A percentile compares a stretch with the other conserved stretches of the same genome.
Conservation (phyloP, 2,329 filamentous ascomycete species). For the Davidsoniella australis region DNA sequence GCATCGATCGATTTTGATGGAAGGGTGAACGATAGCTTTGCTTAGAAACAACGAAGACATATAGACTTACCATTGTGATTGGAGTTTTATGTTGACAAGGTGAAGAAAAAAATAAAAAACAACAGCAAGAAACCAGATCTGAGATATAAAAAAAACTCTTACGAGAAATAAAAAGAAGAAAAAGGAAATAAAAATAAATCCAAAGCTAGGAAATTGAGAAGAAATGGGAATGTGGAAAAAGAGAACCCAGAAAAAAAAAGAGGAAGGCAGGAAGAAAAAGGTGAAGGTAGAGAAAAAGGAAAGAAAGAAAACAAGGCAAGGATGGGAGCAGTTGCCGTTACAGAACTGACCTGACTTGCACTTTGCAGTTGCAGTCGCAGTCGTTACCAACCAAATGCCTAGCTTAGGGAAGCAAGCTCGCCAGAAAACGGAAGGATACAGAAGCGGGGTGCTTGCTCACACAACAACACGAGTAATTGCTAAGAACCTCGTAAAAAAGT, state of each 20-base stretch:
- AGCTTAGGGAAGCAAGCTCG: too few species aligned
- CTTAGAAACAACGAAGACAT: not conserved
- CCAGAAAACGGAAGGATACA: slow-evolving; percentile 6
- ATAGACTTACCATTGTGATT: slow-evolving; percentile 12
- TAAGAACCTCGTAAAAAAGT: too few species aligned
- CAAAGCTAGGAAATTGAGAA: not conserved
- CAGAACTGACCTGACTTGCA: too few species aligned
- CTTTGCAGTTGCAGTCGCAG: too few species aligned
- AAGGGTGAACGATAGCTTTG: not conserved
- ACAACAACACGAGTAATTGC: too few species aligned
- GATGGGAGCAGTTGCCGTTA: slow-evolving; percentile 11
- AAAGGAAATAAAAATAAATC: slow-evolving; percentile 1
- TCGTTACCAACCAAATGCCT: too few species aligned
- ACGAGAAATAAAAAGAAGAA: slow-evolving; percentile 5
- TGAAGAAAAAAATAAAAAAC: slow-evolving; percentile 15
- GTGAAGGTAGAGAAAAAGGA: not conserved
- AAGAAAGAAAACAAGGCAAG: slow-evolving; percentile 10
- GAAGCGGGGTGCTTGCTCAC: slow-evolving; percentile 3
- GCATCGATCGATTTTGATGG: not conserved
- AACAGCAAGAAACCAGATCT: slow-evolving; percentile 14
- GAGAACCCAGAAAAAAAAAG: not conserved
- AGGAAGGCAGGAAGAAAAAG: not conserved
- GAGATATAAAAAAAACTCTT: slow-evolving; percentile 7
- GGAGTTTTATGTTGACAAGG: not conserved
- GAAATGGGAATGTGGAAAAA: not conserved